Evolutionary conservation across 257 asterid genomes (phyloP), one percentile per base, ranked within the genome.

Genomic region (Verbena officinalis): DNA sequence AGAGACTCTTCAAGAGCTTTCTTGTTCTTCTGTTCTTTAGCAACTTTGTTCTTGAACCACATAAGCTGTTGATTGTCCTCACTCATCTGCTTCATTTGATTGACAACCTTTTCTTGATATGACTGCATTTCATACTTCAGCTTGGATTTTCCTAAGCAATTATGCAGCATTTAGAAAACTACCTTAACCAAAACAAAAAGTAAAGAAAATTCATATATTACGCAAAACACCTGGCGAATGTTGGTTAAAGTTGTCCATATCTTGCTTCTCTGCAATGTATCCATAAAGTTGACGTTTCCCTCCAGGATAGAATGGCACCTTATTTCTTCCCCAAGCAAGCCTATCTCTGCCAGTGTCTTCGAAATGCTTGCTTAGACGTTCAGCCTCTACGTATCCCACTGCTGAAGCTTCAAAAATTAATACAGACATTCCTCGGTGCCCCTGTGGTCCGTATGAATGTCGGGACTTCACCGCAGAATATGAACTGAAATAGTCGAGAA

Each of bases 11-110:
- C 75, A 8, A 81, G 75, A 59, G 90, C 90, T 61, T 81, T 81
- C 33, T 84, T 69, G 66, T 14, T 81, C 53, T 1, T 72, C 60
- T 79, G 85, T 66, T 83, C 86, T 55, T 77, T 80, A 7, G 19
- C 78, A 14, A 76, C 82, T 72, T 65, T 77, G 73, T 69, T 74
- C 67, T 77, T 87, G 12, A 59, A 73, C 73, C 70, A 83, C 0
- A n/a, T 0, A 13, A 87, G 78, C 77, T 67, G 90, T 61, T 87
- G 94, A 68, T 90, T 87, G 2, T 90, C 95, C 72, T 87, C 95
- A 2, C 75, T 77, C 95, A 87, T 89, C 61, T 81, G 87, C 70
- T 77, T 84, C 80, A 83, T 49, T 9, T 75, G 82, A 4, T 72
- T 59, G 6, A 77, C 83, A n/a, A 90, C 95, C 83, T 54, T 75